Conservation (phyloP, 768 basidiomycete species). For the Rhodotorula kratochvilovae region DNA sequence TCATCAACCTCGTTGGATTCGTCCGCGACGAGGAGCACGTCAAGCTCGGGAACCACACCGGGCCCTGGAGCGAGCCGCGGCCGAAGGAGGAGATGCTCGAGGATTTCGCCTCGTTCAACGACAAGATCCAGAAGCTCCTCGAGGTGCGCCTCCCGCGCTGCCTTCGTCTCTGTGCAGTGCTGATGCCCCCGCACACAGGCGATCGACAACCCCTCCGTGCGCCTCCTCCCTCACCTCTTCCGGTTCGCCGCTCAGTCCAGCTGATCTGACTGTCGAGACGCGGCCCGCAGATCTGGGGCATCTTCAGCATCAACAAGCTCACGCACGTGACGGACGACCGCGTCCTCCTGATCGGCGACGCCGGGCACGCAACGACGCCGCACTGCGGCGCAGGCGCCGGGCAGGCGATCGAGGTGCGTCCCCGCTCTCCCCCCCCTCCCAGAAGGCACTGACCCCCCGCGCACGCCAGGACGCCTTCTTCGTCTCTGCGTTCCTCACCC, state of each 20-base stretch:
- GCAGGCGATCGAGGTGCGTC: constrained; percentile 51
- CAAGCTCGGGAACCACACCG: constrained; percentile 27
- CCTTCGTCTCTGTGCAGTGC: background rate
- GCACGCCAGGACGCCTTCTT: constrained; percentile 44
- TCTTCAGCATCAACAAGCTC: constrained; percentile 49
- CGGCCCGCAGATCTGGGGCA: constrained; percentile 44
- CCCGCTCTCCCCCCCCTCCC: background rate
- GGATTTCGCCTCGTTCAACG: constrained; percentile 22
- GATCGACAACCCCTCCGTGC: constrained; percentile 44
- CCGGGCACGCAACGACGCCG: constrained; percentile 54
- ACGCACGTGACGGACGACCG: constrained; percentile 38
- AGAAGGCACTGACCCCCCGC: too few relatives aligned
- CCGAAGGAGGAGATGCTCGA: constrained; percentile 31
- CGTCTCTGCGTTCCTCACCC: constrained; percentile 39
- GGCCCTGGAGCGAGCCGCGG: constrained; percentile 22
- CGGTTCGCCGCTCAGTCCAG: too few relatives aligned
- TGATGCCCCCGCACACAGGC: constrained; percentile 42
- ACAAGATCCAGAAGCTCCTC: constrained; percentile 10
- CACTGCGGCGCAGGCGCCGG: constrained; percentile 55
- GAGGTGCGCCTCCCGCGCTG: constrained; percentile 12
- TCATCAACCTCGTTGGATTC: constrained; percentile 33
- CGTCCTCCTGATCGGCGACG: constrained; percentile 56
- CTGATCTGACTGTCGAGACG: too few relatives aligned
- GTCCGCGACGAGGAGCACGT: constrained; percentile 26
- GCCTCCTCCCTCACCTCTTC: too few relatives aligned